Evolutionary conservation across 2,329 filamentous ascomycete genomes (phyloP), one percentile per base, ranked within the genome.

Genomic region (Didymella sp.): DNA sequence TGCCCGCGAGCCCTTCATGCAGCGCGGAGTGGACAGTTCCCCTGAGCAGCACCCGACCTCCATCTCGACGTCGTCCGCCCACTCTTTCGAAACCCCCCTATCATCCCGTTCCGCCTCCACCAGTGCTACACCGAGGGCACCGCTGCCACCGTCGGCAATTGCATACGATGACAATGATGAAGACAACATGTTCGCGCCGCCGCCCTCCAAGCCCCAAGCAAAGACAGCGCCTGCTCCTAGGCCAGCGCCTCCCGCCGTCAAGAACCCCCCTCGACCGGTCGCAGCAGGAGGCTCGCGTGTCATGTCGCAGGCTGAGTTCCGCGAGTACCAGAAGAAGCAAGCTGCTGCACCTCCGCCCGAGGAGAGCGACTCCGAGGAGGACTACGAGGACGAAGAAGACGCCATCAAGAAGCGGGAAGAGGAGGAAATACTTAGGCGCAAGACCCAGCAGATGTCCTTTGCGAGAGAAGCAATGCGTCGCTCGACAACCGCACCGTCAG

Each of bases 331-430:
- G 50, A 62, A 69, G 52, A 61, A 62, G 25, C 65, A 68, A 27
- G 62, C 65, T 38, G 58, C 62, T 7, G 63, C 74, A 33, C 61
- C 72, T n/a, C 49, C 58, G 2, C 59, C 65, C 19, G 61, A 68
- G 7, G 68, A 73, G 37, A 69, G 65, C 55, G 70, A 69, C 2
- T 71, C 72, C 8, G 70, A 73, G 8, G 72, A 74, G 31, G 71
- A 75, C 41, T 75, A 76, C 50, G 74, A 76, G 38, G 74, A 75
- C 40, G 74, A 76, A 56, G 74, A 76, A 53, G 74, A 76, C 15
- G 69, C 69, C 3, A 71, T 73, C 51, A 62, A 64, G 59, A 68
- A 69, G 47, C 68, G 72, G 13, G 62, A 73, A 47, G 68, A 75
- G 51, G 71, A 75, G 43, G 70, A 74, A 44, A 59, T 71, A 17